These are phyloP conservation scores for Linnemannia exigua DNA, from an alignment of 192 early-diverging fungal genomes.

Conservation along the genomic window DNA sequence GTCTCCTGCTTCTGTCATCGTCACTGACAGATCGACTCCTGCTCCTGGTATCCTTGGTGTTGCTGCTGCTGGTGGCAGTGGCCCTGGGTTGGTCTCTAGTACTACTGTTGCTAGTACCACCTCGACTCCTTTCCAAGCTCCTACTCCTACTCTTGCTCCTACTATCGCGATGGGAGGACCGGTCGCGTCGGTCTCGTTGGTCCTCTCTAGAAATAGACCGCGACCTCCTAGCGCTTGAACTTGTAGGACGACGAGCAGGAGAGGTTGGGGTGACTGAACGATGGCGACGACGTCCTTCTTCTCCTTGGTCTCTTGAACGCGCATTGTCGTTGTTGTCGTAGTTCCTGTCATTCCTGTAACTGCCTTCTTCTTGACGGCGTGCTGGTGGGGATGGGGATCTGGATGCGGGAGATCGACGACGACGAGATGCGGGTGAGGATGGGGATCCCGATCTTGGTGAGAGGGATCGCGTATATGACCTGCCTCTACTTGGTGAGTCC, in stretches of 20 bases:
- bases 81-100: neutral
- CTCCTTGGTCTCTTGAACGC: neutral
- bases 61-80: neutral
- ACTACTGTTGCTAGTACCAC: neutral
- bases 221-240: no score
- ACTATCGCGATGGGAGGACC: neutral
- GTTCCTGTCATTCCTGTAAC: neutral
- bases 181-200: neutral
- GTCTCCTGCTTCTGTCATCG: constrained; percentile 3
- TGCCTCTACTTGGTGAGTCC: neutral
- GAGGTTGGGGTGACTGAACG: neutral
- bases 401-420: constrained; percentile 5
- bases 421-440: neutral
- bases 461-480: constrained; percentile 19
- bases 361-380: neutral
- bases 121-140: neutral
- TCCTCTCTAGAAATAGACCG: neutral
- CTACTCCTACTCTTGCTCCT: constrained; percentile 27
- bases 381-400: neutral
- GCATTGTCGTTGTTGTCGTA: neutral
- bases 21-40: neutral
- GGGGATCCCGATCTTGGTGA: constrained; percentile 15
- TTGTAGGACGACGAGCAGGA: neutral
- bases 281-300: neutral
- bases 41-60: neutral